Conservation (phyloP, 2,329 filamentous ascomycete species). For the Fusarium haematococcum region DNA sequence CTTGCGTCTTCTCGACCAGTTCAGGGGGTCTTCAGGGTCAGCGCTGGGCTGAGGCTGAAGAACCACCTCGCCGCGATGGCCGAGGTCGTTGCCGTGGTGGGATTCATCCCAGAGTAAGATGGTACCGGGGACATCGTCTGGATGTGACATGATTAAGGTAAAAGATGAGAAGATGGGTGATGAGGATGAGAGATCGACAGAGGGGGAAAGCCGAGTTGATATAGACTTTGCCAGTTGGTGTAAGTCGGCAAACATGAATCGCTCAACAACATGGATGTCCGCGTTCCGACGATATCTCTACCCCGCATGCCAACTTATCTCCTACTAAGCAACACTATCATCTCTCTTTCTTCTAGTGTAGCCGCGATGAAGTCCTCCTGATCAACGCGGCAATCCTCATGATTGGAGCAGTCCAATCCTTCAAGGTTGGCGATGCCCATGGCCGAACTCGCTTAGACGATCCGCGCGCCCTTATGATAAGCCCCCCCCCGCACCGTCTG, state of each 20-base stretch:
- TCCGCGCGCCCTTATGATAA: not conserved
- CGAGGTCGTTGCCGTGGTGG: constrained; percentile 42
- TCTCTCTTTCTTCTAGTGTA: not conserved
- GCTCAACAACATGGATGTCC: not conserved
- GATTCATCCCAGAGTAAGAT: constrained; percentile 50
- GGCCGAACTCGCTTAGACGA: not conserved
- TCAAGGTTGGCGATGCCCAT: not conserved
- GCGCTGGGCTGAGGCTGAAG: constrained; percentile 36
- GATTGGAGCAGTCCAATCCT: not conserved
- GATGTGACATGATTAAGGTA: not conserved
- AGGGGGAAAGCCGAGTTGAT: not conserved
- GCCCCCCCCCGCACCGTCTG: not conserved
- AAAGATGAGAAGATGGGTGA: not conserved
- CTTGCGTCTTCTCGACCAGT: constrained; percentile 32
- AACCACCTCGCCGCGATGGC: constrained; percentile 42
- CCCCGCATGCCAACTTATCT: not conserved
- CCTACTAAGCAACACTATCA: not conserved
- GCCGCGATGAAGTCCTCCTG: not conserved
- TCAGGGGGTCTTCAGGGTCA: constrained; percentile 42
- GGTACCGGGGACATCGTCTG: constrained; percentile 50
- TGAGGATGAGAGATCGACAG: not conserved
- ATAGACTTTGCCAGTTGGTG: not conserved
- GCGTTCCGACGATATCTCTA: not conserved
- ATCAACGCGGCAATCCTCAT: not conserved
- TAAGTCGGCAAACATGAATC: not conserved